Conservation (phyloP, 169 alveolate species). For the Plasmodium fragile region DNA sequence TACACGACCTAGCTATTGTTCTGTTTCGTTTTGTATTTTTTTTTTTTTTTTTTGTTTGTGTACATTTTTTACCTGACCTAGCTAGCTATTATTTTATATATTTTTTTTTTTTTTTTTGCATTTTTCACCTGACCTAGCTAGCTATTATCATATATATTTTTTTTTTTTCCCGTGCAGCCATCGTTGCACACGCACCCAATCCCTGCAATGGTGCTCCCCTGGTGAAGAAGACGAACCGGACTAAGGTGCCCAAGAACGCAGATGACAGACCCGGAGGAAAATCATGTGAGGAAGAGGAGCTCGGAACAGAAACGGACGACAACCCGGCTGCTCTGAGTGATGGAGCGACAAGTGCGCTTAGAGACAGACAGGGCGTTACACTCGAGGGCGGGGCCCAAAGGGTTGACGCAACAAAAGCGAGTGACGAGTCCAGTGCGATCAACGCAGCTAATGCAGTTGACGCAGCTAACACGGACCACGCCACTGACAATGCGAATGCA, state of each 20-base stretch:
- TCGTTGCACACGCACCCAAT: not conserved
- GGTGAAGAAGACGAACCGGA: not conserved
- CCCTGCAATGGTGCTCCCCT: not conserved
- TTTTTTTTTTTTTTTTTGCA: not conserved
- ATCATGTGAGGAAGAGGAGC: not conserved
- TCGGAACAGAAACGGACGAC: not conserved
- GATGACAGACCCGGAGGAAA: not conserved
- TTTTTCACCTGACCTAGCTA: not conserved
- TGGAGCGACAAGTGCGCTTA: not conserved
- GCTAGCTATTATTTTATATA: not conserved
- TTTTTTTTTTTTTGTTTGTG: too few species aligned
- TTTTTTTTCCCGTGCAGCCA: not conserved
- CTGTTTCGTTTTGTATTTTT: not conserved
- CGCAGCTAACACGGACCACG: not conserved
- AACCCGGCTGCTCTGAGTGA: not conserved
- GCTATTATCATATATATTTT: not conserved
- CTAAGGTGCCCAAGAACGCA: not conserved
- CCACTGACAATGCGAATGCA: not conserved
- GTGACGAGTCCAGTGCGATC: not conserved
- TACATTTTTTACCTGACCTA: not conserved
- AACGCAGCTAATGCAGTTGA: not conserved
- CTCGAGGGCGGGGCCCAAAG: not conserved
- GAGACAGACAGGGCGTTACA: not conserved
- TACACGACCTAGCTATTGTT: not conserved
- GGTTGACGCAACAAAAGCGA: not conserved